These are phyloP conservation scores for Loxodes magnus DNA, from an alignment of 73 alveolate species.

Conservation along the genomic window DNA sequence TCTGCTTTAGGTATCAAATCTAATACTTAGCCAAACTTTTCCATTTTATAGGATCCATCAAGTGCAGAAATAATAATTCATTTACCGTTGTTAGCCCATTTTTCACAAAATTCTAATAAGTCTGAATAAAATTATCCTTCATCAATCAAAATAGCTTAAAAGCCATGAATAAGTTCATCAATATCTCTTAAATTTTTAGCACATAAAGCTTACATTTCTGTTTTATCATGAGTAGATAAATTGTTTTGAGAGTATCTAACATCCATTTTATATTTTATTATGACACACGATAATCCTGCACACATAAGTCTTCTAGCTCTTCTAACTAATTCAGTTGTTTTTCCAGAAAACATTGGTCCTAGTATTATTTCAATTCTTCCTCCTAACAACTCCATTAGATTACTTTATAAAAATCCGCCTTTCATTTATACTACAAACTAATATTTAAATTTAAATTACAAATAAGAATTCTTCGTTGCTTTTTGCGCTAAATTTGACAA, in stretches of 20 bases:
- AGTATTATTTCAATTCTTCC: slow-evolving; percentile 42
- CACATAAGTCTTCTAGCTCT: slow-evolving; percentile 25
- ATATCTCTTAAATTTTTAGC: not conserved
- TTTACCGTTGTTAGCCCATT: not conserved
- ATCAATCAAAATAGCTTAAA: not conserved
- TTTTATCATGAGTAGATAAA: slow-evolving; percentile 30
- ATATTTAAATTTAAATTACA: too few relatives aligned
- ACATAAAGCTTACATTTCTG: not conserved
- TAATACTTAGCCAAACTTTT: not conserved
- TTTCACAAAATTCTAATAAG: not conserved
- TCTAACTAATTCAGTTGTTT: slow-evolving; percentile 36
- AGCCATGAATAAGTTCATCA: not conserved
- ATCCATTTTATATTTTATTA: slow-evolving; percentile 31
- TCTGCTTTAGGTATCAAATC: not conserved
- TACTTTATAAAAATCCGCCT: too few relatives aligned
- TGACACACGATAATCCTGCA: slow-evolving; percentile 20
- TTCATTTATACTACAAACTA: too few relatives aligned
- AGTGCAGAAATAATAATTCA: not conserved
- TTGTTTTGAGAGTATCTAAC: slow-evolving; percentile 20
- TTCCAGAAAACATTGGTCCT: slow-evolving; percentile 61
- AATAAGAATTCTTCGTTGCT: too few relatives aligned
- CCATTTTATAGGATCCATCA: not conserved
- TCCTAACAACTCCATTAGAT: too few relatives aligned
- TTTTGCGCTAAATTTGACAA: too few relatives aligned
- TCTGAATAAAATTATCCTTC: not conserved